These are phyloP conservation scores for Russula virescens DNA, from an alignment of 768 basidiomycete species.

Conservation along the genomic window DNA sequence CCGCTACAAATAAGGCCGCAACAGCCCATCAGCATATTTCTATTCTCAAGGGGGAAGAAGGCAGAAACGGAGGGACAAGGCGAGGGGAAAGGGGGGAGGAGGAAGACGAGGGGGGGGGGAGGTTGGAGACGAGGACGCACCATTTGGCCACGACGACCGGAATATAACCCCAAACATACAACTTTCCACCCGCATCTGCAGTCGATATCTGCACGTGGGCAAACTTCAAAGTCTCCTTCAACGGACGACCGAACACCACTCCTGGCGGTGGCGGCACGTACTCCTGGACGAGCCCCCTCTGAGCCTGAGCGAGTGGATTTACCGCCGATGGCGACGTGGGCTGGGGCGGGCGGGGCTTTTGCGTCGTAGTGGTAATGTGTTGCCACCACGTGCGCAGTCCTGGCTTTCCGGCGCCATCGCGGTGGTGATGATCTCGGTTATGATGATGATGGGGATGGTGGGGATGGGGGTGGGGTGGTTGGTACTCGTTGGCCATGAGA, in stretches of 20 bases:
- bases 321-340: neutral
- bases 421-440: conserved; percentile 2
- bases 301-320: neutral
- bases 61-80: neutral
- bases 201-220: conserved; percentile 95
- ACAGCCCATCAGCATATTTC: neutral
- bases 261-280: conserved; percentile 35
- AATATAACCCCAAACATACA: conserved; percentile 91
- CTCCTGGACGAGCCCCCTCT: conserved; percentile 10
- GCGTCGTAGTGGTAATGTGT: conserved; percentile 61
- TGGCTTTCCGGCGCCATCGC: neutral
- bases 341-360: conserved; percentile 47
- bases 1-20: conserved; percentile 46
- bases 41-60: conserved; percentile 15
- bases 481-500: conserved; percentile 1
- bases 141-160: conserved; percentile 98
- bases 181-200: conserved; percentile 70
- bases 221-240: conserved; percentile 76
- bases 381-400: conserved; percentile 77
- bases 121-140: conserved; percentile 38
- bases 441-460: no score
- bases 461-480: no score
- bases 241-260: conserved; percentile 78
- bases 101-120: no score
- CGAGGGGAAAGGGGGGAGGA: neutral